Evolutionary conservation across 306 rosid species (phyloP).

Genomic region (Biancaea sappan): DNA sequence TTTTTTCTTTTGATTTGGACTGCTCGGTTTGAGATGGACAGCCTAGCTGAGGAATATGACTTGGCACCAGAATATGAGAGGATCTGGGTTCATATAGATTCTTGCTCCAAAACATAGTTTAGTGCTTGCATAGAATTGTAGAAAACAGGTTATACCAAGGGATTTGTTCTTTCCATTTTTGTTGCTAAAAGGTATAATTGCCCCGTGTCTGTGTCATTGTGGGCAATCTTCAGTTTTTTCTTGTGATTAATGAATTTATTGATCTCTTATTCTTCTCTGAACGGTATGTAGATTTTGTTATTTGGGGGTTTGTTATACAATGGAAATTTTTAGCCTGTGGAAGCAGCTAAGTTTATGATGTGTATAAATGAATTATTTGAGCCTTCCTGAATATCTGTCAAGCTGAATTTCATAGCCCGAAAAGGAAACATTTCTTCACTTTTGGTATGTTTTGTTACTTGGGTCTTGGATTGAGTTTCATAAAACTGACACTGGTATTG

Average conservation of each 20-base stretch:
- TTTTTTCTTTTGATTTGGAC: too few species aligned
- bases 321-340: background rate
- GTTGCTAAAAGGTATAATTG: background rate
- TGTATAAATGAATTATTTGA: background rate
- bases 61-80: too few species aligned
- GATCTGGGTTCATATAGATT: too few species aligned
- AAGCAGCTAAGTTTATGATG: background rate
- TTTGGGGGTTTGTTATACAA: background rate
- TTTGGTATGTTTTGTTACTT: background rate
- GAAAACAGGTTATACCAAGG: background rate
- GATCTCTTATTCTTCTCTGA: background rate
- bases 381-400: background rate
- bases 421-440: background rate
- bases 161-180: slow-evolving; percentile 16
- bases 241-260: background rate
- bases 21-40: too few species aligned
- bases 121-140: background rate
- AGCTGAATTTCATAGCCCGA: background rate
- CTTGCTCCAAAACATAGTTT: background rate
- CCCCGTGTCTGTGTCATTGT: background rate
- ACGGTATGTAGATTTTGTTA: background rate
- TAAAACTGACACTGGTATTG: background rate
- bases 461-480: background rate
- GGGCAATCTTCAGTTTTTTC: background rate
- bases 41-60: too few species aligned